Base-by-base conservation (phyloP, 1,139 yeast genomes). In the Candida neerlandica region DNA sequence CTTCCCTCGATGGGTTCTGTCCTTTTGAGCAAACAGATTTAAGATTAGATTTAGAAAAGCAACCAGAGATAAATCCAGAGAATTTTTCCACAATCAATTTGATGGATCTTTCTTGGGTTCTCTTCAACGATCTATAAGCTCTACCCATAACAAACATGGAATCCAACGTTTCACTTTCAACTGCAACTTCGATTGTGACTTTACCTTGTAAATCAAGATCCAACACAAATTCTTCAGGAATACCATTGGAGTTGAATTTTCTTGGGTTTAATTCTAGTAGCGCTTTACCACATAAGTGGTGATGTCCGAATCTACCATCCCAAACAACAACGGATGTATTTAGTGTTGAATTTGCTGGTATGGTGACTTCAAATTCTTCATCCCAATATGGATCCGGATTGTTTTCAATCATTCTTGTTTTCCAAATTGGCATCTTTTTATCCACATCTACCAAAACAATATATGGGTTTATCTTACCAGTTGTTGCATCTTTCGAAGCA, bases 361-460 rank as follows among this genome's bases (percentile, higher is more conserved):
- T 57, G 3, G 74, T 72, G 35, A 88, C 66, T 61, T 91, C 97
- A 62, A 89, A 87, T 50, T 86, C 89, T 70, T 94, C 97, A 59
- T 89, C 89, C 96, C 96, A 94, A 23, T 80, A 82, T 0, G 98
- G 97, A 58, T 84, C 84, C 33, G 80, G 69, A 5, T 85, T 81
- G 49, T 81, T 81, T 41, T 76, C 73, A 7, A 88, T 73, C 0
- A 85, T 78, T 59, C 90, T 77, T 0, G 98, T 91, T 56, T 82
- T 82, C 4, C 89, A 96, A 45, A 89, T 75, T 18, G 85, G 81
- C 47, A 74, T 75, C 46, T 82, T 75, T 2, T 76, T 75, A 44
- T 70, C 69, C 6, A 86, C 80, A 54, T 90, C 96, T 3, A 82
- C 77, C 23, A 92, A 64, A 0, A 86, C 80, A 0, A 89, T 87